A percentile compares a stretch with the other conserved stretches of the same genome.
phyloP scores from a whole-genome alignment of 208 protist species.

The Trypanosoma scelopori region DNA sequence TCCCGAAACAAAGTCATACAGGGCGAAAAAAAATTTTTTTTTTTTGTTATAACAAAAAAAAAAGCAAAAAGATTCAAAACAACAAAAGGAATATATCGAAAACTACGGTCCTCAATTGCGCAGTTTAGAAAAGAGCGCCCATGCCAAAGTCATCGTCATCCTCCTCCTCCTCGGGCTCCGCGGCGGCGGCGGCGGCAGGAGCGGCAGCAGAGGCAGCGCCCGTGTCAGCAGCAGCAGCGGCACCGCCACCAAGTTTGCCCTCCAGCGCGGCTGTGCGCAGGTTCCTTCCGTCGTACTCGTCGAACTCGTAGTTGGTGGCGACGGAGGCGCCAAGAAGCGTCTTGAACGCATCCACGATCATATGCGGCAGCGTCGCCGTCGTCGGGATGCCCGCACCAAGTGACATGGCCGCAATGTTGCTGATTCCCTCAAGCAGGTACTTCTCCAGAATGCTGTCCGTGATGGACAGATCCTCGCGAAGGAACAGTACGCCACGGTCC shows the following conservation, averaged over 20 bases:
- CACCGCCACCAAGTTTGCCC: slow-evolving; percentile 76
- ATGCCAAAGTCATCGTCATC: slow-evolving; percentile 45
- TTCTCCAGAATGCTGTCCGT: slow-evolving; percentile 91
- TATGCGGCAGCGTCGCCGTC: slow-evolving; percentile 94
- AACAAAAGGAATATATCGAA: background rate
- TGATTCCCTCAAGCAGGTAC: slow-evolving; percentile 89
- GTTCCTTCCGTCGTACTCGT: slow-evolving; percentile 76
- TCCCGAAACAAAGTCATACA: too few species aligned
- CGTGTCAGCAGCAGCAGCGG: slow-evolving; percentile 59
- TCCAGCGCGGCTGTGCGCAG: slow-evolving; percentile 90
- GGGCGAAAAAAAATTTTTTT: too few species aligned
- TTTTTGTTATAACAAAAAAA: slow-evolving; percentile 1
- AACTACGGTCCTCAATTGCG: background rate
- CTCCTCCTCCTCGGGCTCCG: slow-evolving; percentile 63
- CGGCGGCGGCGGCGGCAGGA: slow-evolving; percentile 40
- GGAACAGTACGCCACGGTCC: slow-evolving; percentile 96
- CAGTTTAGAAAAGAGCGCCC: slow-evolving; percentile 7
- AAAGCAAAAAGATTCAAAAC: background rate
- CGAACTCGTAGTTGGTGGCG: slow-evolving; percentile 93
- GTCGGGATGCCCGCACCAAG: slow-evolving; percentile 96
- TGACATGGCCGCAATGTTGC: slow-evolving; percentile 94
- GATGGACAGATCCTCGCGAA: slow-evolving; percentile 93
- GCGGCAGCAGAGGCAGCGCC: slow-evolving; percentile 38
- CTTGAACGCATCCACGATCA: slow-evolving; percentile 97
- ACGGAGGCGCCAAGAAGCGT: slow-evolving; percentile 95